Evolutionary conservation across 2,329 filamentous ascomycete species (phyloP).

Genomic region (Fusarium nematophilum): DNA sequence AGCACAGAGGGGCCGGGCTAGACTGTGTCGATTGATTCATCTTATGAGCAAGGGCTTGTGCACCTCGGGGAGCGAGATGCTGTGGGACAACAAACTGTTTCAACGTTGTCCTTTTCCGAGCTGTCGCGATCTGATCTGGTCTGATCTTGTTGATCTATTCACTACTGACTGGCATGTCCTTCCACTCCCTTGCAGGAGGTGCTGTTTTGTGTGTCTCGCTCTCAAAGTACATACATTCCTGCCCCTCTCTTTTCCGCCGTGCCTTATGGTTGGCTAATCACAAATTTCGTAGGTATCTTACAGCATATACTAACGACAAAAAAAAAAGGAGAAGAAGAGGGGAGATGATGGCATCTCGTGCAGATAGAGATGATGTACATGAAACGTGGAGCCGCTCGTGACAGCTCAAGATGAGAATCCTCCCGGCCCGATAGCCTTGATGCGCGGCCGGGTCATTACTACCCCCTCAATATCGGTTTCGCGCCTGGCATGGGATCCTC

Average conservation of each 20-base stretch:
- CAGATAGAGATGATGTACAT: slow-evolving; percentile 21
- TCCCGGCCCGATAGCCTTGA: slow-evolving; percentile 1
- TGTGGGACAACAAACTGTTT: slow-evolving; percentile 6
- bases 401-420: slow-evolving; percentile 12
- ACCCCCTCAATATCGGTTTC: neutral
- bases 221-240: slow-evolving; percentile 19
- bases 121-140: slow-evolving; percentile 23
- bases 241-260: neutral
- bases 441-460: slow-evolving; percentile 1
- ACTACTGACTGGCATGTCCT: no score
- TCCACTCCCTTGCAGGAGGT: slow-evolving; percentile 8
- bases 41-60: neutral
- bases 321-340: neutral
- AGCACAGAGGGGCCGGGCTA: neutral
- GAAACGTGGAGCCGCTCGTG: slow-evolving; percentile 27
- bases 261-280: slow-evolving; percentile 2
- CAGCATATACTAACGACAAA: neutral
- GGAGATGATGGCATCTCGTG: neutral
- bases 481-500: neutral
- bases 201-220: no score
- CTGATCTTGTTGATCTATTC: no score
- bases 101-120: neutral
- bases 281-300: neutral
- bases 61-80: neutral
- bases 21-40: neutral